Conservation (phyloP, 1,139 yeast genomes). For the Blastobotrys arbuscula region DNA sequence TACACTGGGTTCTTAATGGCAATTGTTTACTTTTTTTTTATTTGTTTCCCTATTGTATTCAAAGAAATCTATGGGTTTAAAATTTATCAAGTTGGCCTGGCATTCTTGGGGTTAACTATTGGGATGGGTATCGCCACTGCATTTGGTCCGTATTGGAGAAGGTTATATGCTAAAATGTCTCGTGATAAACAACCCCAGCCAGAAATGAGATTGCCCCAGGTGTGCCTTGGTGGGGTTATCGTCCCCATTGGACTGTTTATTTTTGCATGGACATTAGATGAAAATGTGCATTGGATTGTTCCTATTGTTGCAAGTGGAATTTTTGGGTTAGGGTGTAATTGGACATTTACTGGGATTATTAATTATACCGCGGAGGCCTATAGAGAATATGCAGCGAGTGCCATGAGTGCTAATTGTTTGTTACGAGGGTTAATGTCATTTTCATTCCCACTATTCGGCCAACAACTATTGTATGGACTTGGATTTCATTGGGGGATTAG, state of each 20-base stretch:
- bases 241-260: constrained; percentile 61
- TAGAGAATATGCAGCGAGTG: constrained; percentile 56
- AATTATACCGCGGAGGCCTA: constrained; percentile 54
- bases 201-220: constrained; percentile 47
- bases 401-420: constrained; percentile 65
- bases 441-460: constrained; percentile 62
- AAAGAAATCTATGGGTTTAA: constrained; percentile 43
- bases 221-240: constrained; percentile 41
- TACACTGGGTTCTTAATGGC: constrained; percentile 59
- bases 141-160: constrained; percentile 19
- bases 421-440: constrained; percentile 58
- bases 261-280: constrained; percentile 70
- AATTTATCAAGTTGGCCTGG: constrained; percentile 40
- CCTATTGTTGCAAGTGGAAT: constrained; percentile 61
- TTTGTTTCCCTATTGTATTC: constrained; percentile 56
- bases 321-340: constrained; percentile 52
- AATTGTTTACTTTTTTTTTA: constrained; percentile 56
- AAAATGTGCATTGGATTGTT: constrained; percentile 69
- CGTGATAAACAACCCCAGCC: constrained; percentile 35
- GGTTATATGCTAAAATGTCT: constrained; percentile 25
- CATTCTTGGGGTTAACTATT: constrained; percentile 48
- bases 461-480: constrained; percentile 47
- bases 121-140: constrained; percentile 37
- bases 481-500: constrained; percentile 58
- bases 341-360: constrained; percentile 45